Evolutionary conservation across 768 basidiomycete genomes (phyloP), one percentile per base, ranked within the genome.

Genomic region (Boletus reticulatus): DNA sequence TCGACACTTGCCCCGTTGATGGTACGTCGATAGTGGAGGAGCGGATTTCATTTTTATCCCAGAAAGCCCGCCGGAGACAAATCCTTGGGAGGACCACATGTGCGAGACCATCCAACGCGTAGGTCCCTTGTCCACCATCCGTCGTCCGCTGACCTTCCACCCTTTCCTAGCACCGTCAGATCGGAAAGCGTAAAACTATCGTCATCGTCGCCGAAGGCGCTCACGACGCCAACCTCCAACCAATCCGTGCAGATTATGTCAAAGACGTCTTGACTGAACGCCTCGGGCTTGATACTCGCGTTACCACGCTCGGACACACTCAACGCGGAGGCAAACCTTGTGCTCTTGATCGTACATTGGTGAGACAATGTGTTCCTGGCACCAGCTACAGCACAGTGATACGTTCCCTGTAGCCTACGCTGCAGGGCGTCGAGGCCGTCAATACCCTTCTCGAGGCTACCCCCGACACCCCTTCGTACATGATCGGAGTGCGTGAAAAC

Each of bases 11-110:
- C 12, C 50, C 38, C 32, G 44, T 48, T 69, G 48, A 72, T 53
- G 14, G 4, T 24, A 43, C 31, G 13, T 47, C 45, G 5, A 36
- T 49, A 92, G 90, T 59, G 84, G 84, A 44, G 97, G 97, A 12
- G 97, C 96, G n/a, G 97, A 99, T 67, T 98, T 94, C 70, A 84
- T 98, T 61, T 98, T 99, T 75, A 97, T 99, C 57, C 97, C 97
- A 1, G 97, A 99, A 75, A 78, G 83, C 43, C 97, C 97, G 22
- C 95, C 96, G 0, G 75, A 78, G 55, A 72, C 70, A 0, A 81
- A 85, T 58, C 82, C 34, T 36, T 36, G 34, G 34, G 92, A 97
- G 67, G 84, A 89, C 54, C 82, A 87, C 63, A 93, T 99, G 93
- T 98, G 94, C 70, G 80, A 80, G 16, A 83, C 85, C 45, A 89